Evolutionary conservation across 371 early-diverging fungal species (phyloP).

Genomic region (Rhizopus stolonifer): DNA sequence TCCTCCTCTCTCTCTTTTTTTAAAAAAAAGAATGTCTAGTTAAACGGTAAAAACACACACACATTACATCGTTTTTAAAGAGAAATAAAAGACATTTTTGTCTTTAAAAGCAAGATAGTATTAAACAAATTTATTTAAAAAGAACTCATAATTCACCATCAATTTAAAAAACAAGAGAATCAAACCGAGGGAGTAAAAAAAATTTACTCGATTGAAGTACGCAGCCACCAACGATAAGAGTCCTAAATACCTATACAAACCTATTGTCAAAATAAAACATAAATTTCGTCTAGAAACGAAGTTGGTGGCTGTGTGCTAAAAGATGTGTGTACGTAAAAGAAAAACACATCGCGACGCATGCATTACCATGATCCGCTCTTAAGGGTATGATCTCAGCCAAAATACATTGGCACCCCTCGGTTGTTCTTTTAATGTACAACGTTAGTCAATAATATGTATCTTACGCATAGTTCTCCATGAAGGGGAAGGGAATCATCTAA

Average conservation of each 20-base stretch:
- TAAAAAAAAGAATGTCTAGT: too few species aligned
- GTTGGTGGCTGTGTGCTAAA: background rate
- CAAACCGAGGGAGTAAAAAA: background rate
- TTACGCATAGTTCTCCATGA: constrained; percentile 8
- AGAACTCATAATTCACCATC: too few species aligned
- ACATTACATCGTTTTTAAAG: too few species aligned
- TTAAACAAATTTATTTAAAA: too few species aligned
- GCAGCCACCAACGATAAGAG: background rate
- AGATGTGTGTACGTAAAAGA: constrained; percentile 1
- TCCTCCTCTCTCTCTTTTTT: too few species aligned
- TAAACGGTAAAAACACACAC: too few species aligned
- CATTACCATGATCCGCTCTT: constrained; percentile 47
- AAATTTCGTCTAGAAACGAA: too few species aligned
- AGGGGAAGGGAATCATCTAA: background rate
- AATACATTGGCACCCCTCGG: constrained; percentile 28
- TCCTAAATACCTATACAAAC: too few species aligned
- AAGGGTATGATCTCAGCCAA: constrained; percentile 48
- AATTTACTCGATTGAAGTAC: too few species aligned
- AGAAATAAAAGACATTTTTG: too few species aligned
- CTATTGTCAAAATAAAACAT: too few species aligned
- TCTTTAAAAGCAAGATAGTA: too few species aligned
- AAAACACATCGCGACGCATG: constrained; percentile 44
- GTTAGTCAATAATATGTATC: constrained; percentile 6
- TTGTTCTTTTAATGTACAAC: constrained; percentile 22
- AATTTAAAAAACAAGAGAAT: background rate